Evolutionary conservation across 352 stramenopile genomes (phyloP).

Genomic region (Pythium phragmitis): DNA sequence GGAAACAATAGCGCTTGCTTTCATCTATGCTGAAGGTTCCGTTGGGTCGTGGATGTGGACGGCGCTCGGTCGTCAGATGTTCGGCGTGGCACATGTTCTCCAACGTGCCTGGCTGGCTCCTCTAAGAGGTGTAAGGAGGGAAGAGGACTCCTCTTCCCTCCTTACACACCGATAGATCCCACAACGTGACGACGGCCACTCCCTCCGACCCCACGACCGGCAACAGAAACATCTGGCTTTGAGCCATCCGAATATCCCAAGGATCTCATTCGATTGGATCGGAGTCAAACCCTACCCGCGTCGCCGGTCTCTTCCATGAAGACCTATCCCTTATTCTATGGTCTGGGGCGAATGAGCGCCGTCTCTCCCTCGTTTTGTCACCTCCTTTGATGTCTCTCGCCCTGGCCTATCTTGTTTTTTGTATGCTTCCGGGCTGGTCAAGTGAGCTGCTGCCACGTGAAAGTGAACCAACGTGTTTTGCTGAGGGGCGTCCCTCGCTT

Average conservation of each 20-base stretch:
- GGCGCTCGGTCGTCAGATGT: constrained; percentile 21
- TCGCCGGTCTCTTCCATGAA: constrained; percentile 21
- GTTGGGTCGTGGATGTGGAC: not conserved
- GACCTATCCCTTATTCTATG: constrained; percentile 21
- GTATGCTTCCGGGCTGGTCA: constrained; percentile 11
- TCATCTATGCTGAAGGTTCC: not conserved
- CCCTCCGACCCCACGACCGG: constrained; percentile 19
- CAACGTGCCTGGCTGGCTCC: constrained; percentile 13
- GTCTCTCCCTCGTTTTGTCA: constrained; percentile 24
- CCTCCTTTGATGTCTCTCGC: constrained; percentile 15
- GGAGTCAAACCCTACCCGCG: constrained; percentile 7
- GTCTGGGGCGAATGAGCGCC: constrained; percentile 17
- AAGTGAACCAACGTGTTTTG: constrained; percentile 12
- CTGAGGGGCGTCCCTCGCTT: constrained; percentile 24
- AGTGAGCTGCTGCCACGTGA: constrained; percentile 31
- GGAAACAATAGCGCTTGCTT: not conserved
- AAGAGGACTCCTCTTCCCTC: no score
- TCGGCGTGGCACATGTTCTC: constrained; percentile 22
- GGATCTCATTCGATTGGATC: constrained; percentile 17
- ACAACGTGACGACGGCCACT: constrained; percentile 19
- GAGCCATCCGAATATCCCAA: constrained; percentile 18
- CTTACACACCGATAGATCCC: constrained; percentile 2
- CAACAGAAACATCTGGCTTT: constrained; percentile 22
- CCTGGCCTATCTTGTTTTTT: constrained; percentile 16
- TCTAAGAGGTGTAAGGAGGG: not conserved